Conservation (phyloP, 2,329 filamentous ascomycete genomes). For the Cadophora sp. region DNA sequence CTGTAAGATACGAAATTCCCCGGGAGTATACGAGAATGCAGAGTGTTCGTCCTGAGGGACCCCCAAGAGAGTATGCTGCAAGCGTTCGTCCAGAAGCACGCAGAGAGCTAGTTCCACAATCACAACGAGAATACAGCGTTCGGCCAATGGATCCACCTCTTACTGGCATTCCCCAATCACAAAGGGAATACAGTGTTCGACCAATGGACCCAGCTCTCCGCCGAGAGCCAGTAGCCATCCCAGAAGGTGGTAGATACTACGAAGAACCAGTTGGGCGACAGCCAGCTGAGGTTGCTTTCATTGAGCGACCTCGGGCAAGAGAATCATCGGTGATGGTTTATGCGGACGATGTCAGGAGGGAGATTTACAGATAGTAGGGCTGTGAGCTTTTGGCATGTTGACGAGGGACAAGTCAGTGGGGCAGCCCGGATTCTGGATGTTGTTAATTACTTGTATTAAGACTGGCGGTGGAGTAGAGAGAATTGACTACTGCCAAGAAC, state of each 20-base stretch:
- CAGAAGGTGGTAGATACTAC: slow-evolving; percentile 41
- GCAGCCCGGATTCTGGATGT: neutral
- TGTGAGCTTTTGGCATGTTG: neutral
- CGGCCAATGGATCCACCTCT: slow-evolving; percentile 43
- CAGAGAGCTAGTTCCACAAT: slow-evolving; percentile 38
- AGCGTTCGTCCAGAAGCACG: slow-evolving; percentile 48
- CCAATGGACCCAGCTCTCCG: slow-evolving; percentile 38
- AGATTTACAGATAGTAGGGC: slow-evolving; percentile 41
- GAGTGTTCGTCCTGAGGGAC: slow-evolving; percentile 51
- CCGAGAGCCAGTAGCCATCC: slow-evolving; percentile 34
- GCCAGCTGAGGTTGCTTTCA: slow-evolving; percentile 39
- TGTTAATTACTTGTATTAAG: neutral
- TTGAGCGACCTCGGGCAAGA: slow-evolving; percentile 41
- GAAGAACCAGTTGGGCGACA: slow-evolving; percentile 33
- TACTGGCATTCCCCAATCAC: slow-evolving; percentile 41
- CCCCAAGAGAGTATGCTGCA: slow-evolving; percentile 48
- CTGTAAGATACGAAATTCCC: slow-evolving; percentile 51
- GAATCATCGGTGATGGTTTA: slow-evolving; percentile 44
- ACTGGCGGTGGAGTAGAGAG: neutral
- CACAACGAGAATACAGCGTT: slow-evolving; percentile 44
- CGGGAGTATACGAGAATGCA: slow-evolving; percentile 54
- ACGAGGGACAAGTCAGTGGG: neutral
- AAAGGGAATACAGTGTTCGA: slow-evolving; percentile 43
- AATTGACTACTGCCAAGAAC: neutral
- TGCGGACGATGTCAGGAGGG: slow-evolving; percentile 41